phyloP scores from a whole-genome alignment of 2,329 filamentous ascomycete genomes.

The Trichoderma gracile region DNA sequence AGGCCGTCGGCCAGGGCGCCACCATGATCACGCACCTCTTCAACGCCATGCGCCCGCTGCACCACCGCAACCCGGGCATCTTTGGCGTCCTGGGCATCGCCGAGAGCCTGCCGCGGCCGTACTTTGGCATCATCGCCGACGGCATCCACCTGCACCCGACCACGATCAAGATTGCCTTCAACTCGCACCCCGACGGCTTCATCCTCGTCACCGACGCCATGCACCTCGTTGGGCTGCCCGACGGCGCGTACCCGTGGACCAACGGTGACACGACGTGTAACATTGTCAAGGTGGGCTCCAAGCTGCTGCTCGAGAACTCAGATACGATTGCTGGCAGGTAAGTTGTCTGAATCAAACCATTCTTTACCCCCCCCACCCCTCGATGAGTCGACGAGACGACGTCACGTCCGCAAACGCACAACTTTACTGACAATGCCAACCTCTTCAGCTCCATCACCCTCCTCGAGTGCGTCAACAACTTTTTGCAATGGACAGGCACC shows the following conservation, averaged over 20 bases:
- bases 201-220: conserved; percentile 92
- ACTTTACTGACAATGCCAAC: background rate
- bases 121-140: conserved; percentile 86
- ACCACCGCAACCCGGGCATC: conserved; percentile 87
- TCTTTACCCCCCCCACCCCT: background rate
- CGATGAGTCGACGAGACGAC: background rate
- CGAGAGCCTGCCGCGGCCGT: conserved; percentile 63
- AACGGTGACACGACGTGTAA: conserved; percentile 63
- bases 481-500: conserved; percentile 71
- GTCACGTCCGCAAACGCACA: background rate
- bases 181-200: conserved; percentile 79
- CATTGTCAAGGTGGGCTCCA: conserved; percentile 69
- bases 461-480: conserved; percentile 82
- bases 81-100: conserved; percentile 79
- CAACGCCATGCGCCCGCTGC: conserved; percentile 89
- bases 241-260: conserved; percentile 83
- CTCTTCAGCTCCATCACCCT: conserved; percentile 63
- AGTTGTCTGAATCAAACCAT: conserved; percentile 36
- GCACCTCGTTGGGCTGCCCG: conserved; percentile 79
- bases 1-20: conserved; percentile 71
- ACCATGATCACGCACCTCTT: conserved; percentile 92
- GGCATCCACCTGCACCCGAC: conserved; percentile 89
- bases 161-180: conserved; percentile 85
- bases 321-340: conserved; percentile 75
- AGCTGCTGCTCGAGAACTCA: conserved; percentile 75